Evolutionary conservation across 192 early-diverging fungal species (phyloP), one percentile per base, ranked within the genome.

Genomic region (Entophlyctis luteolus): DNA sequence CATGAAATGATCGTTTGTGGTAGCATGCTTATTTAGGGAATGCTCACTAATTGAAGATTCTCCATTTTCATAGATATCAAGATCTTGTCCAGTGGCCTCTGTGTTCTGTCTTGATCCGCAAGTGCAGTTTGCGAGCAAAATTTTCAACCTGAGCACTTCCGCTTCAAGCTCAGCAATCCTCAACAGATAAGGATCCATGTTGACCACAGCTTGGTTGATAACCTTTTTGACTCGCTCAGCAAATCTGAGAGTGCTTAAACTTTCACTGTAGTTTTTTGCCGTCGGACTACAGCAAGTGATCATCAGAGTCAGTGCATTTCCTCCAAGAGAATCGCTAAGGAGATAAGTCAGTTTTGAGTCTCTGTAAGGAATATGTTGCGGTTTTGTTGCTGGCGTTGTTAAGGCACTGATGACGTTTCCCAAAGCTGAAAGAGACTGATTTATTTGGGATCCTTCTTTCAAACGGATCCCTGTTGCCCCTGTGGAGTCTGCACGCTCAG

Each of bases 341-440:
- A 84, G 54, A 20, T 84, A 75, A 2, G 83, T 85, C 37, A 85
- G 68, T 46, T 85, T 83, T 27, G 69, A 73, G 67, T 85, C 82
- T 4, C 83, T 65, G 65, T 85, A 85, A 53, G 31, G 73, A 31
- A 65, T 66, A 72, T n/a, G 67, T 62, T 0, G 56, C 23, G 10
- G 67, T 62, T 22, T 47, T 67, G 59, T 63, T 67, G 42, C 53
- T 27, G 38, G 28, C 3, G 76, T 70, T 34, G 76, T 75, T 18
- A 94, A 79, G 8, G 92, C 89, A 67, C 91, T 89, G 70, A 94
- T 92, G 55, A 94, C 92, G 31, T 89, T 89, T 12, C 90, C 90
- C 4, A 94, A 75, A 1, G 86, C 87, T 25, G 85, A 84, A 47
- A 94, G 70, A 22, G 86, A 88, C 74, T 86, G 89, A 76, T 94